Conservation (phyloP, 2,329 filamentous ascomycete species). For the Dothideomycetidae sp. region DNA sequence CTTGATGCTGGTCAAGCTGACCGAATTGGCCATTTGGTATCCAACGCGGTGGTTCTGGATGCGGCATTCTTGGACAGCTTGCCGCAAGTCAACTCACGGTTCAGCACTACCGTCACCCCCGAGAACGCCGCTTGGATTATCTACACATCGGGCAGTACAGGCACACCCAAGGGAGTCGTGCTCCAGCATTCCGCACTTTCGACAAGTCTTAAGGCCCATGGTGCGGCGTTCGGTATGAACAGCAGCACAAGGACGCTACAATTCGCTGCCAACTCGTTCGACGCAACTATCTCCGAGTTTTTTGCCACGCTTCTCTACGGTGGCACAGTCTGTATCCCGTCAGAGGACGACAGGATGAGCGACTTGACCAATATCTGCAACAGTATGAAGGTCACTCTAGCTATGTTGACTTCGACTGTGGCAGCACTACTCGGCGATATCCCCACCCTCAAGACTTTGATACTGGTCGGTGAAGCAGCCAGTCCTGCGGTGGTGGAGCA, state of each 20-base stretch:
- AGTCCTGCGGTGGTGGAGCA: not conserved
- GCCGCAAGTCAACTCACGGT: not conserved
- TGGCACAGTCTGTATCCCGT: constrained; percentile 22
- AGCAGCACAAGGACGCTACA: not conserved
- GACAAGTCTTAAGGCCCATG: constrained; percentile 6
- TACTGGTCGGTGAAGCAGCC: not conserved
- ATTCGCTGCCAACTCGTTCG: constrained; percentile 4
- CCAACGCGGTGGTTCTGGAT: not conserved
- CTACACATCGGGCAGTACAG: constrained; percentile 4
- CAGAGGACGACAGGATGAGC: constrained; percentile 31
- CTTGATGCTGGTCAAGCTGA: not conserved
- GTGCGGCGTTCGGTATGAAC: not conserved
- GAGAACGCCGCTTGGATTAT: constrained; percentile 2
- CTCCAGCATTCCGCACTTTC: constrained; percentile 6
- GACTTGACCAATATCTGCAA: constrained; percentile 17
- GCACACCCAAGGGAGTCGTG: constrained; percentile 3
- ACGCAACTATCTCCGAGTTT: not conserved
- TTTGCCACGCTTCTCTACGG: not conserved
- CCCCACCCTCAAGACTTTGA: not conserved
- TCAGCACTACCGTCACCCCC: not conserved
- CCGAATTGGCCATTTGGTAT: not conserved
- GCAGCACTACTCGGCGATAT: not conserved
- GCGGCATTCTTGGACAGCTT: not conserved
- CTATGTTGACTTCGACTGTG: not conserved
- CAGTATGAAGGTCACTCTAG: not conserved